Percentiles rank a stretch among this genome's conserved stretches.
These are phyloP conservation scores for Gentiana straminea DNA, from an alignment of 257 asterid genomes.

Conservation along the genomic window DNA sequence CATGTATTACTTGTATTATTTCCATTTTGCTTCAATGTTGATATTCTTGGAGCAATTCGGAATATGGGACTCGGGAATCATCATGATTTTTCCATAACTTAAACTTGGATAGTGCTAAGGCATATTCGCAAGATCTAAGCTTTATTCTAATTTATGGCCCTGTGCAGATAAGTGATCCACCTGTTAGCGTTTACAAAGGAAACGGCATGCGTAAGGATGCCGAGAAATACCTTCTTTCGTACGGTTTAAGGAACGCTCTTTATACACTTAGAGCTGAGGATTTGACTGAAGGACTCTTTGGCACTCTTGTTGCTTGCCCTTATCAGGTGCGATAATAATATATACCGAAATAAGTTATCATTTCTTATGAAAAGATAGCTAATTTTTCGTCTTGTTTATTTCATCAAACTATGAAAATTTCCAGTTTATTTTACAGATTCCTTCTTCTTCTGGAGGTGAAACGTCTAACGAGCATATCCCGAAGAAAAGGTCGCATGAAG, in stretches of 20 bases:
- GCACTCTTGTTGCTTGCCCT: conserved; percentile 64
- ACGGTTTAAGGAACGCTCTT: conserved; percentile 85
- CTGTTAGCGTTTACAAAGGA: conserved; percentile 88
- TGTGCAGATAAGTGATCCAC: conserved; percentile 80
- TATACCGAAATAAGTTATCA: too few species aligned
- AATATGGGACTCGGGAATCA: too few species aligned
- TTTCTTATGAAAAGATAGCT: too few species aligned
- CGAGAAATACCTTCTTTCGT: conserved; percentile 65
- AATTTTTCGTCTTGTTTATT: too few species aligned
- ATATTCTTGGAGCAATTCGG: too few species aligned
- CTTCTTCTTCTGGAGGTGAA: conserved; percentile 64
- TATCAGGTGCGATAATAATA: too few species aligned
- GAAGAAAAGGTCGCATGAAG: conserved; percentile 72
- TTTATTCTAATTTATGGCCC: conserved; percentile 3
- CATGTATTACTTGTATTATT: too few species aligned
- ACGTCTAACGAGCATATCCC: conserved; percentile 44
- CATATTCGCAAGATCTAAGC: too few species aligned
- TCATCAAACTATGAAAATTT: too few species aligned
- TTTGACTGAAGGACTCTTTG: conserved; percentile 65
- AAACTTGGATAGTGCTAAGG: too few species aligned
- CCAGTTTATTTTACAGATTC: conserved; percentile 25
- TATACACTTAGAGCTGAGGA: conserved; percentile 79
- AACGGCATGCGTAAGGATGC: conserved; percentile 76
- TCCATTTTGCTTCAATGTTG: too few species aligned
- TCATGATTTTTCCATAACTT: too few species aligned